Percentiles rank a stretch among this genome's conserved stretches.
Evolutionary conservation across 768 basidiomycete genomes (phyloP).

Genomic region (Lentinula boryana): DNA sequence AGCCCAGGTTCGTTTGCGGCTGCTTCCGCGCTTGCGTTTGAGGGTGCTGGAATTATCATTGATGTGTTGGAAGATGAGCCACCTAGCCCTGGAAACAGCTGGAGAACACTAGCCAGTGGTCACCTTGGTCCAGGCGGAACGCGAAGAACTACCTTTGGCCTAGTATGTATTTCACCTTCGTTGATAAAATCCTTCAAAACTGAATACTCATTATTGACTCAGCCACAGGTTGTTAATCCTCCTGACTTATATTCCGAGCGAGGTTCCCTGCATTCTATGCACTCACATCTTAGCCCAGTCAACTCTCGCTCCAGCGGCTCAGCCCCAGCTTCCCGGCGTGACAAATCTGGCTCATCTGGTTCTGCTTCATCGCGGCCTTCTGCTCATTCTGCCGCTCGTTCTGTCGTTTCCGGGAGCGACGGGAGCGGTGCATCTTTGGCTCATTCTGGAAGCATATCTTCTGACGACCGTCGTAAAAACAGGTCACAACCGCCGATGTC

Average conservation of each 20-base stretch:
- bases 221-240: slow-evolving; percentile 41
- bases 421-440: slow-evolving; percentile 32
- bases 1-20: slow-evolving; percentile 6
- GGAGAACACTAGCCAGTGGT: slow-evolving; percentile 45
- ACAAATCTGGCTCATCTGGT: slow-evolving; percentile 34
- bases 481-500: slow-evolving; percentile 25
- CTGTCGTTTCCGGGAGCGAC: slow-evolving; percentile 26
- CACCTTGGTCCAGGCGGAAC: slow-evolving; percentile 21
- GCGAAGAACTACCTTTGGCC: slow-evolving; percentile 55
- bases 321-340: slow-evolving; percentile 39
- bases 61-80: slow-evolving; percentile 69
- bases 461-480: slow-evolving; percentile 37
- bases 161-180: slow-evolving; percentile 35
- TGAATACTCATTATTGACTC: background rate
- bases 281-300: slow-evolving; percentile 46
- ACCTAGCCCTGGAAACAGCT: slow-evolving; percentile 52
- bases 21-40: slow-evolving; percentile 18
- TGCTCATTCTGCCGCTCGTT: slow-evolving; percentile 27
- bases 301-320: slow-evolving; percentile 47
- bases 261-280: slow-evolving; percentile 61
- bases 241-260: slow-evolving; percentile 46
- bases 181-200: slow-evolving; percentile 11
- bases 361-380: slow-evolving; percentile 55
- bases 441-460: slow-evolving; percentile 48
- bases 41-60: slow-evolving; percentile 32